Conservation (phyloP, 2,329 filamentous ascomycete species). For the Byssothecium circinans region DNA sequence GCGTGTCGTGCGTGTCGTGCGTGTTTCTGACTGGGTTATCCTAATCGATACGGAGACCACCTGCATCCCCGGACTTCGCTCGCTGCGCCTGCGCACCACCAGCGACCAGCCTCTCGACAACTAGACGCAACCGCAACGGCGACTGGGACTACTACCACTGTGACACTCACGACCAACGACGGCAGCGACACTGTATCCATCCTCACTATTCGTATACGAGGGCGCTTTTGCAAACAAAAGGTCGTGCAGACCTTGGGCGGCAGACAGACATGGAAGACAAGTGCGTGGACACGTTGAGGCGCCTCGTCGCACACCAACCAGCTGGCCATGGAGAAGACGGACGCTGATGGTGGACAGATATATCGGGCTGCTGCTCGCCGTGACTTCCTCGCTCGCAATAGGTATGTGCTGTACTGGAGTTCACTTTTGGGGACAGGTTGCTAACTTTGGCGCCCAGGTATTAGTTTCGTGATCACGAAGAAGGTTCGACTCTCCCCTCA, state of each 20-base stretch:
- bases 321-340: too few relatives aligned
- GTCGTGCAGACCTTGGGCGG: conserved; percentile 13
- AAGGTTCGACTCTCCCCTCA: conserved; percentile 63
- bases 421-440: background rate
- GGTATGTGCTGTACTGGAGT: conserved; percentile 23
- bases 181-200: background rate
- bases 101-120: background rate
- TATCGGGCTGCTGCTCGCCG: conserved; percentile 44
- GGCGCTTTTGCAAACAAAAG: conserved; percentile 1
- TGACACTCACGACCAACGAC: background rate
- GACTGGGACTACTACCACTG: background rate
- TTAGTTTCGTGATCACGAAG: conserved; percentile 98
- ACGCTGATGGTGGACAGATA: conserved; percentile 41
- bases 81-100: background rate
- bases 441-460: conserved; percentile 59
- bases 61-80: background rate
- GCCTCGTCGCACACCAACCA: background rate
- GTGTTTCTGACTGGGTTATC: background rate
- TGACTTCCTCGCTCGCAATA: conserved; percentile 46
- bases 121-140: background rate
- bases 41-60: background rate
- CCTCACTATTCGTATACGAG: conserved; percentile 3
- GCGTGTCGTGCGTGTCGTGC: too few relatives aligned
- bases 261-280: conserved; percentile 45
- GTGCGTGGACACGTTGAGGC: conserved; percentile 30